Conservation (phyloP, 2,329 filamentous ascomycete genomes). For the Daldinia eschscholtzii region DNA sequence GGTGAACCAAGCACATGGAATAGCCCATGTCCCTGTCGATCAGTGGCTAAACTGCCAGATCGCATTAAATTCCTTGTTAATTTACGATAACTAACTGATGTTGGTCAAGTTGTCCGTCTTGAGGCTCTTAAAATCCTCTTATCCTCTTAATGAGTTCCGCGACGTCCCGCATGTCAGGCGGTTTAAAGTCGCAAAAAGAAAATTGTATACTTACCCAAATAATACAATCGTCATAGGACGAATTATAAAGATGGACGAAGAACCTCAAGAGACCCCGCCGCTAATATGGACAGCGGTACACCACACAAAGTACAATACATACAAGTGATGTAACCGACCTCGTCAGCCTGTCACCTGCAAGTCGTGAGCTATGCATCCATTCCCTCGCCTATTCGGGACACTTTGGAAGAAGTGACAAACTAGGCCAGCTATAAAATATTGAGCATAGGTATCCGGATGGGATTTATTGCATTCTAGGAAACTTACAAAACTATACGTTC, state of each 20-base stretch:
- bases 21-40: slow-evolving; percentile 35
- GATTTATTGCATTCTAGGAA: slow-evolving; percentile 5
- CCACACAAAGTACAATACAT: slow-evolving; percentile 6
- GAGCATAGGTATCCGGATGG: slow-evolving; percentile 3
- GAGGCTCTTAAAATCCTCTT: slow-evolving; percentile 20
- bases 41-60: slow-evolving; percentile 16
- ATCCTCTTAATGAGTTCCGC: slow-evolving; percentile 4
- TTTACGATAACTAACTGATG: slow-evolving; percentile 17
- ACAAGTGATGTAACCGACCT: slow-evolving; percentile 34
- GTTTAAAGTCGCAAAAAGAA: slow-evolving; percentile 1
- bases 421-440: not conserved
- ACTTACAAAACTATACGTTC: not conserved
- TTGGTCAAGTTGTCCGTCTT: slow-evolving; percentile 16
- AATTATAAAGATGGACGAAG: not conserved
- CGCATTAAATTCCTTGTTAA: slow-evolving; percentile 11
- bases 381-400: slow-evolving; percentile 25
- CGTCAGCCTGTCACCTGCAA: slow-evolving; percentile 27
- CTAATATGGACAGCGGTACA: slow-evolving; percentile 17
- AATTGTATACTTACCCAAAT: not conserved
- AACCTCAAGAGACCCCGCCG: slow-evolving; percentile 10
- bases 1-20: slow-evolving; percentile 31
- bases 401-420: slow-evolving; percentile 21
- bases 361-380: slow-evolving; percentile 23
- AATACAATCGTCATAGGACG: slow-evolving; percentile 6
- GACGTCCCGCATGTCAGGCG: not conserved